Base-by-base conservation (phyloP, 495 filamentous ascomycete genomes). In the Cryomyces antarcticus region DNA sequence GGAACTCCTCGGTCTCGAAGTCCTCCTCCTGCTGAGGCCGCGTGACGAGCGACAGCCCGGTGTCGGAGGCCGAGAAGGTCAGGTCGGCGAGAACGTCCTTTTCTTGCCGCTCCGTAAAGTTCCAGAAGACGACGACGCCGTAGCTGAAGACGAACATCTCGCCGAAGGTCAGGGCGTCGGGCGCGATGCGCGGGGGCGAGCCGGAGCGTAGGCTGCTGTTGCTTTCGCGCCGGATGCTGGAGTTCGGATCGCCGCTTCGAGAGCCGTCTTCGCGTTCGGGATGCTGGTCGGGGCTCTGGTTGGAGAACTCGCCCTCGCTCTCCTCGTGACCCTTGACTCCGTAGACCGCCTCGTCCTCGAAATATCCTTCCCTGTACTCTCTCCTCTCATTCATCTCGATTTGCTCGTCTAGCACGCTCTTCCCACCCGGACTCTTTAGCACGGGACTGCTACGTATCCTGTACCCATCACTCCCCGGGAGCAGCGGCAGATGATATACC, bases 121-220 rank as follows among this genome's bases (percentile, higher is more conserved):
- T 96, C 89, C 89, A 99, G 56, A 96, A 95, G 11, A 99, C 89
- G 0, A 86, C 88, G 1, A 99, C 92, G 7, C 89, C 89, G 58
- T 99, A 99, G 24, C 79, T 87, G 60, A 94, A 96, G 43, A 96
- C 80, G 56, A 94, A 96, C 81, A 99, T 86, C 60, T 99, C 89
- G 27, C 80, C 92, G 50, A 94, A 88, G 29, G 68, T 62, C 42
- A 77, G 70, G 1, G 70, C 71, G 50, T 87, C 72, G 42, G 50
- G 52, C 38, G 11, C 41, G 40, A 46, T 46, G 12, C 34, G 49
- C 27, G 45, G 50, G 12, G 46, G 46, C 6, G 41, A 38, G 35
- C 11, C 27, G 9, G 38, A 39, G 9, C 38, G 9, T n/a, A 7
- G 7, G 24, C n/a, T 13, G 9, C 33, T 12, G 7, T 11, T 39